Conservation (phyloP, 2,329 filamentous ascomycete genomes). For the Pezicula carpinea region DNA sequence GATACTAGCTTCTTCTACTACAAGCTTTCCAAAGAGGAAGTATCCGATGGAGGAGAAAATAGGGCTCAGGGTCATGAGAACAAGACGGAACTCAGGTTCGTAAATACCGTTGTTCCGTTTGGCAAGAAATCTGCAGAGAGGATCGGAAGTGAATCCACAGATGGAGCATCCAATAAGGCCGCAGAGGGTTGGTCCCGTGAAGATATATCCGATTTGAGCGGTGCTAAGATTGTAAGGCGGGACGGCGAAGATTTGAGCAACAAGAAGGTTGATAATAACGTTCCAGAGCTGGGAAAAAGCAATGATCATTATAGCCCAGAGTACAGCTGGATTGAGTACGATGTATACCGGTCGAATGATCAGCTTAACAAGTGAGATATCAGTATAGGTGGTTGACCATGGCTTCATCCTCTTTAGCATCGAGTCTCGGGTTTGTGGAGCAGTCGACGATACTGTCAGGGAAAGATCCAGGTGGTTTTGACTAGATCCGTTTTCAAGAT, state of each 20-base stretch:
- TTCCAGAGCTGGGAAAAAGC: conserved; percentile 35
- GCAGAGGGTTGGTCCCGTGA: conserved; percentile 34
- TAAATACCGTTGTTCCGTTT: conserved; percentile 1
- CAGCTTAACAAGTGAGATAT: conserved; percentile 33
- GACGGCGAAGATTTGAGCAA: conserved; percentile 42
- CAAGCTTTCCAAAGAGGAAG: not conserved
- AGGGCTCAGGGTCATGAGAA: conserved; percentile 24
- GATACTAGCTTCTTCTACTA: not conserved
- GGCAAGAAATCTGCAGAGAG: not conserved
- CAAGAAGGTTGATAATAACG: conserved; percentile 35
- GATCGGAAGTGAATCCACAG: not conserved
- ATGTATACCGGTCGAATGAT: conserved; percentile 39
- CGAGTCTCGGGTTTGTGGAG: too few relatives aligned
- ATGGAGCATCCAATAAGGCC: conserved; percentile 21
- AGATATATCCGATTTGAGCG: conserved; percentile 38
- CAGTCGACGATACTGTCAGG: too few relatives aligned
- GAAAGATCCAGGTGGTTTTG: not conserved
- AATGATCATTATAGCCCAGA: conserved; percentile 44
- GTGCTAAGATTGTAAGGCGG: conserved; percentile 39
- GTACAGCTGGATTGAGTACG: conserved; percentile 42
- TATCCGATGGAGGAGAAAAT: conserved; percentile 28
- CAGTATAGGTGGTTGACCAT: conserved; percentile 18
- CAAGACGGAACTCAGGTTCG: conserved; percentile 2
- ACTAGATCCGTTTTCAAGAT: not conserved
- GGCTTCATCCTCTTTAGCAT: too few relatives aligned